Evolutionary conservation across 306 rosid genomes (phyloP).

Genomic region (Begonia loranthoides): DNA sequence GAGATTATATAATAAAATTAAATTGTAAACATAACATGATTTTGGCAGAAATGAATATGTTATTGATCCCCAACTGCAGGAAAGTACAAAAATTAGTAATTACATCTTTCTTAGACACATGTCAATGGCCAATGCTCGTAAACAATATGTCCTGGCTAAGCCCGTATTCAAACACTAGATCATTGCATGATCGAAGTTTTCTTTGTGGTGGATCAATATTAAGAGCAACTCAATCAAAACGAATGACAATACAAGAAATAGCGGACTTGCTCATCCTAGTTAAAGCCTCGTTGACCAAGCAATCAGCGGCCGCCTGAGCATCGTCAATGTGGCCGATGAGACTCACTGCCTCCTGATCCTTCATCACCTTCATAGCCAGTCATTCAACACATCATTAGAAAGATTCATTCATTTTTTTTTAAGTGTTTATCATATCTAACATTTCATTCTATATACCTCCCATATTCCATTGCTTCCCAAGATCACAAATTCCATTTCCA

Average conservation of each 20-base stretch:
- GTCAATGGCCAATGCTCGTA: too few species aligned
- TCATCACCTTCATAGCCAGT: conserved; percentile 42
- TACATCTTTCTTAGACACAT: too few species aligned
- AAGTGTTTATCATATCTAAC: not conserved
- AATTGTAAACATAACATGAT: too few species aligned
- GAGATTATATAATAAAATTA: too few species aligned
- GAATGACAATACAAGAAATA: conserved; percentile 73
- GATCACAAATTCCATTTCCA: conserved; percentile 55
- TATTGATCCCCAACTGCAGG: too few species aligned
- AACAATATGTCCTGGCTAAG: too few species aligned
- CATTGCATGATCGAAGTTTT: too few species aligned
- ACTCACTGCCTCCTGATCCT: conserved; percentile 82
- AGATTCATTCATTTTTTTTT: not conserved
- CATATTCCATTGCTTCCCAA: conserved; percentile 76
- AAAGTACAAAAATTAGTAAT: too few species aligned
- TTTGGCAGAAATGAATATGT: too few species aligned
- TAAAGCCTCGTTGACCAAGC: conserved; percentile 68
- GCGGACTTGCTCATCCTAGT: conserved; percentile 64
- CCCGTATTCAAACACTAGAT: too few species aligned
- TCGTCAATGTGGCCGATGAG: conserved; percentile 60
- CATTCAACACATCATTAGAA: not conserved
- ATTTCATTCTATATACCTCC: conserved; percentile 36
- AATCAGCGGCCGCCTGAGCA: conserved; percentile 71
- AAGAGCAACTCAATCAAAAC: conserved; percentile 34
- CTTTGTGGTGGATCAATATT: too few species aligned